Base-by-base conservation (phyloP, 495 filamentous ascomycete genomes). In the Aspergillus nanangensis region DNA sequence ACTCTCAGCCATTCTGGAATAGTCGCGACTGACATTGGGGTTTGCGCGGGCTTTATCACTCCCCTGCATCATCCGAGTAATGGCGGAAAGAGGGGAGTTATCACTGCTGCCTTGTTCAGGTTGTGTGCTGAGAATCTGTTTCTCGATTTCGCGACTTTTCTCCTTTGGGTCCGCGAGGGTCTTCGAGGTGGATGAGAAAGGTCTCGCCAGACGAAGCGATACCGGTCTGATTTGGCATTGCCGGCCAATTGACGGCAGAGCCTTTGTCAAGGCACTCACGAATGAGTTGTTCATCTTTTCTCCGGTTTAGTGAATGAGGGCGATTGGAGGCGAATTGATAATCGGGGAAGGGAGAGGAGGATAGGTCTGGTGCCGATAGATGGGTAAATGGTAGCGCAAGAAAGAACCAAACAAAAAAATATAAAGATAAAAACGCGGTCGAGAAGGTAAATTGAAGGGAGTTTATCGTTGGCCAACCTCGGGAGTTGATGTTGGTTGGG, bases 241-340 rank as follows among this genome's bases (percentile, higher is more conserved):
- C 25, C 65, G 64, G 44, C 57, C 55, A 56, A 65, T 29, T 10
- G 66, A 60, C 3, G 69, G 65, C 47, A 69, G 44, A 7, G 56
- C 55, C 55, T 63, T 67, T 25, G 61, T 53, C 45, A 70, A 47
- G 31, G 56, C 44, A 45, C 44, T 63, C 51, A 64, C 54, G 22
- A 66, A 69, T 32, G 62, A 57, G 47, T 63, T 47, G 49, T 63
- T 70, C 67, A 69, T 72, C n/a, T 53, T 57, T 48, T 27, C 20
- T 38, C 4, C 35, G 22, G 45, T 52, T 48, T 11, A 5, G 25
- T 5, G 25, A 29, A 29, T 29, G 25, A 11, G 47, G 35, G 44
- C 25, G 45, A 20, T 32, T 44, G 15, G 27, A 22, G 17, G 24
- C 22, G 32, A 17, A 8, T 22, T 35, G n/a, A 29, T 14, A 13